Base-by-base conservation (phyloP, 139 green algal species). In the Haematococcus sp. region DNA sequence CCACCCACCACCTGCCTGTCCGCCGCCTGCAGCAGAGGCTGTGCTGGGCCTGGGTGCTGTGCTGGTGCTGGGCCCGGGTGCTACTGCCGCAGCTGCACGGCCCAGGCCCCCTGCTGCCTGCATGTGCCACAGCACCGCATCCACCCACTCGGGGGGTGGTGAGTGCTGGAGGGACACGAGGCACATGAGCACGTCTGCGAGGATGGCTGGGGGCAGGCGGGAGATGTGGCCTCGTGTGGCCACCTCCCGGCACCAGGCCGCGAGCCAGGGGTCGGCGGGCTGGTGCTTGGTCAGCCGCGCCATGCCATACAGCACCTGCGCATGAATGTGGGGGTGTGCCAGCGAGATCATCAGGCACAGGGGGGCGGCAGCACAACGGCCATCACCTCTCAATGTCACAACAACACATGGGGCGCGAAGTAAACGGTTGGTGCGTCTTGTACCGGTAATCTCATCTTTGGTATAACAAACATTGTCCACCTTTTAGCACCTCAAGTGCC, bases 301-400 rank as follows among this genome's bases (percentile, higher is more conserved):
- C 33, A 76, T 61, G 30, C 70, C 70, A 32, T 76, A 76, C 33
- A 76, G 58, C 33, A 76, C 40, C 70, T 76, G 69, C 5, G n/a
- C n/a, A n/a, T n/a, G n/a, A n/a, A n/a, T n/a, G n/a, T n/a, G n/a
- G n/a, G n/a, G n/a, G n/a, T n/a, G n/a, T n/a, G n/a, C n/a, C n/a
- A n/a, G n/a, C n/a, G n/a, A n/a, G n/a, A n/a, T n/a, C n/a, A n/a
- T n/a, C n/a, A n/a, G n/a, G n/a, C n/a, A n/a, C n/a, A n/a, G n/a
- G n/a, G n/a, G n/a, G n/a, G n/a, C n/a, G n/a, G n/a, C n/a, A n/a
- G n/a, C n/a, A n/a, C n/a, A n/a, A n/a, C n/a, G n/a, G n/a, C n/a
- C n/a, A n/a, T n/a, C n/a, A n/a, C n/a, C n/a, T n/a, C n/a, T n/a
- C n/a, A n/a, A n/a, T n/a, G n/a, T n/a, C n/a, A n/a, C n/a, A n/a